Percentiles rank a stretch among this genome's conserved stretches.
Conservation (phyloP, 225 moss, liverwort and hornwort genomes). For the Physcomitrium patens region DNA sequence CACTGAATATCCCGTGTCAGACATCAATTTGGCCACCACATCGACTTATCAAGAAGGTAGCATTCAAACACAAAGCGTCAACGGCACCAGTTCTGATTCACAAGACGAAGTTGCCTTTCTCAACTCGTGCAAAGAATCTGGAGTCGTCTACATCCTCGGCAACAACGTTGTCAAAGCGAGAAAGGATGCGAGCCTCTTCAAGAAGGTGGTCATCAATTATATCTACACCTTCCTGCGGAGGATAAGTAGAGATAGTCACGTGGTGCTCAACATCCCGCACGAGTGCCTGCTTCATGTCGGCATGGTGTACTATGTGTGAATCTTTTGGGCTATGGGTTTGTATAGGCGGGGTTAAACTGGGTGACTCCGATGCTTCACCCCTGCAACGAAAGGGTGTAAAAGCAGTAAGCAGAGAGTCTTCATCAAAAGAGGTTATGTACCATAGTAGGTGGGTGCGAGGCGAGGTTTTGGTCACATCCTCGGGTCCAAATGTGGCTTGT, state of each 20-base stretch:
- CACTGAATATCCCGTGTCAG: no score
- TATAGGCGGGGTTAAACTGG: no score
- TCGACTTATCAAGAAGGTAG: background rate
- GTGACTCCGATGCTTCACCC: no score
- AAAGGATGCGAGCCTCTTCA: constrained; percentile 39
- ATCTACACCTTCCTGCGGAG: constrained; percentile 47
- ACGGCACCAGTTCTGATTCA: background rate
- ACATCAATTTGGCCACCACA: no score
- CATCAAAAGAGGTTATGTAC: no score
- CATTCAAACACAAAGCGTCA: background rate
- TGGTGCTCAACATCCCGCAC: constrained; percentile 54
- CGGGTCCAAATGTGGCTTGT: no score
- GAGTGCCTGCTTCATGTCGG: constrained; percentile 57
- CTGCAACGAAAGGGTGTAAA: no score
- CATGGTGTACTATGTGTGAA: constrained; percentile 64
- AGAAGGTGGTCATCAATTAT: constrained; percentile 48
- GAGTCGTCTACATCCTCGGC: constrained; percentile 64
- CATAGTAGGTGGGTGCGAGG: no score
- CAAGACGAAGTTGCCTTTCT: constrained; percentile 39
- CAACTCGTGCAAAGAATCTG: constrained; percentile 39
- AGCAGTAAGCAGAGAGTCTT: no score
- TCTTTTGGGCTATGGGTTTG: no score
- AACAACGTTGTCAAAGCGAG: constrained; percentile 42
- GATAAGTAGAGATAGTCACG: constrained; percentile 38
- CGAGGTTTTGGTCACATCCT: no score